These are phyloP conservation scores for Dalbergia cochinchinensis DNA, from an alignment of 306 rosid genomes.

Conservation along the genomic window DNA sequence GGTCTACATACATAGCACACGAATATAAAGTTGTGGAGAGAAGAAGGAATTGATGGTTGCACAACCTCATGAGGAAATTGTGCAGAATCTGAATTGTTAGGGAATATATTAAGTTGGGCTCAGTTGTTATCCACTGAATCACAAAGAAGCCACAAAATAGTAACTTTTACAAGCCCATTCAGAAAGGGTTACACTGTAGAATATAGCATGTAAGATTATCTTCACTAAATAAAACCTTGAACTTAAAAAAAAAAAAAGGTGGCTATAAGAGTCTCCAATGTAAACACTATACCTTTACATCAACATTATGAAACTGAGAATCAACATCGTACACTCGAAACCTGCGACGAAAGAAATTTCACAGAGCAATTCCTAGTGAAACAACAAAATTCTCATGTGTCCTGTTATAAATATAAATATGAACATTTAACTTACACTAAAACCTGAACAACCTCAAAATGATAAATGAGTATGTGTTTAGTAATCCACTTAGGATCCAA, in stretches of 20 bases:
- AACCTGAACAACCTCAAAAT: slow-evolving; percentile 89
- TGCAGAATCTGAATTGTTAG: slow-evolving; percentile 22
- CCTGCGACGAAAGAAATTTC: slow-evolving; percentile 63
- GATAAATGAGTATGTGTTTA: slow-evolving; percentile 74
- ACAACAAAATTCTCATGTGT: slow-evolving; percentile 47
- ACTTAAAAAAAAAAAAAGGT: slow-evolving; percentile 12
- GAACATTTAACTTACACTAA: slow-evolving; percentile 82
- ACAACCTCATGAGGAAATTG: slow-evolving; percentile 33
- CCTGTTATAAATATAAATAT: slow-evolving; percentile 44
- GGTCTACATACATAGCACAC: slow-evolving; percentile 24
- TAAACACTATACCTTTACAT: slow-evolving; percentile 75
- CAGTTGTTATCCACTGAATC: slow-evolving; percentile 17
- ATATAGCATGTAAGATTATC: slow-evolving; percentile 34
- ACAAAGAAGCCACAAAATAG: slow-evolving; percentile 28
- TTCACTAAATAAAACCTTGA: slow-evolving; percentile 16
- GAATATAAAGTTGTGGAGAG: slow-evolving; percentile 18
- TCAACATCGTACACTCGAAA: slow-evolving; percentile 89
- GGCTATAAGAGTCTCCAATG: slow-evolving; percentile 19
- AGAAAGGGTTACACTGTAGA: slow-evolving; percentile 29
- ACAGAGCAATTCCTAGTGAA: slow-evolving; percentile 47
- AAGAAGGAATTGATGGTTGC: slow-evolving; percentile 7
- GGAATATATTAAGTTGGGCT: not conserved
- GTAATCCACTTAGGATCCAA: slow-evolving; percentile 87
- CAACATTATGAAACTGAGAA: slow-evolving; percentile 80
- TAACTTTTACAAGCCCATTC: slow-evolving; percentile 2